phyloP scores from a whole-genome alignment of 176 grass and related monocot species.

The Carex parvula region DNA sequence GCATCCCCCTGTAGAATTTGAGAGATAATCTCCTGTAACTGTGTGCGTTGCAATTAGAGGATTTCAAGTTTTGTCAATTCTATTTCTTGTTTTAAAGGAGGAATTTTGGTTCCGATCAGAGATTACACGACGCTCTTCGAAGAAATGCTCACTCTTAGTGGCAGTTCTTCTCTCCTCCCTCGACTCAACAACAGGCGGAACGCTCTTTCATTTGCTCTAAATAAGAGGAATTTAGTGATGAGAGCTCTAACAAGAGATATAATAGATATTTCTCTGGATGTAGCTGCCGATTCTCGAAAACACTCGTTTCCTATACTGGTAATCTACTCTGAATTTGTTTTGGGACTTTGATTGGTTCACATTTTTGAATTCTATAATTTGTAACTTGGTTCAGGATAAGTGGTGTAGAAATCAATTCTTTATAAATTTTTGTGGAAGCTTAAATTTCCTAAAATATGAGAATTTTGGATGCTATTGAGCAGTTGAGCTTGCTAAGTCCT shows the following conservation, averaged over 20 bases:
- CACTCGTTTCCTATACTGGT: constrained; percentile 23
- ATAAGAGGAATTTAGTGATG: background rate
- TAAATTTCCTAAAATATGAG: background rate
- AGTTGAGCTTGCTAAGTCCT: background rate
- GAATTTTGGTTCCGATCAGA: too few species aligned
- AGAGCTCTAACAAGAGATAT: background rate
- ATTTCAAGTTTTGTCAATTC: too few species aligned
- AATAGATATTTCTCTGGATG: background rate
- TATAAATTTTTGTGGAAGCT: background rate
- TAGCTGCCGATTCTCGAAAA: background rate
- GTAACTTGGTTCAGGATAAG: background rate
- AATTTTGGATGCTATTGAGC: background rate
- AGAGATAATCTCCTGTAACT: too few species aligned
- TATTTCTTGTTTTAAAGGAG: too few species aligned
- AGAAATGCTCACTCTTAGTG: constrained; percentile 7
- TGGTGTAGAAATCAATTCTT: background rate
- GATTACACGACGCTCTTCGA: background rate
- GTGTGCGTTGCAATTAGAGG: too few species aligned
- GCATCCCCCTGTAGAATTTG: too few species aligned
- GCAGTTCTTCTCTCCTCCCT: background rate
- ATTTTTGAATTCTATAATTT: background rate
- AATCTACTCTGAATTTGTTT: background rate
- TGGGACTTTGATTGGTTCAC: background rate
- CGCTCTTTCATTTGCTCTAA: background rate
- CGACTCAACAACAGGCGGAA: background rate